Percentiles rank a stretch among this genome's conserved stretches.
These are phyloP conservation scores for Metschnikowia matae DNA, from an alignment of 805 yeast species.

Conservation along the genomic window DNA sequence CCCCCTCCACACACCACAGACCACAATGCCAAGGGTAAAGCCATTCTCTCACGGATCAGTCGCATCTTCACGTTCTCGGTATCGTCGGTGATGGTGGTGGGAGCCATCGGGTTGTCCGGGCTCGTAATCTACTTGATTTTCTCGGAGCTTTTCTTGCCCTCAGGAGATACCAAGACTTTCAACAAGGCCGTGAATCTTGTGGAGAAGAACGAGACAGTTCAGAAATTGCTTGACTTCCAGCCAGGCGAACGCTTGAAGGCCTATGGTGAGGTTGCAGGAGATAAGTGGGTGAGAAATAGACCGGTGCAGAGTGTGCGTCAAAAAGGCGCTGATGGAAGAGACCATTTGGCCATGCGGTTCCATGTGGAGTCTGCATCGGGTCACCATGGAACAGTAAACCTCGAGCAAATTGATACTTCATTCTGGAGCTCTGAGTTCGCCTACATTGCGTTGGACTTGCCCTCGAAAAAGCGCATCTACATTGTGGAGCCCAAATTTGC, in stretches of 20 bases:
- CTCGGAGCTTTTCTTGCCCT: conserved; percentile 79
- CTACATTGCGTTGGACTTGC: conserved; percentile 71
- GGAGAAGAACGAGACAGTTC: conserved; percentile 62
- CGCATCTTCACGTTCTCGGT: conserved; percentile 59
- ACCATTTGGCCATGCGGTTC: conserved; percentile 78
- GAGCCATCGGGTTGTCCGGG: conserved; percentile 64
- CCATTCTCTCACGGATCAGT: conserved; percentile 44
- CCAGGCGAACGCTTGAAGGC: conserved; percentile 68
- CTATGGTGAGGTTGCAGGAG: conserved; percentile 68
- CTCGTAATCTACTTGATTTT: conserved; percentile 70
- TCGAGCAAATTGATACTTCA: conserved; percentile 74
- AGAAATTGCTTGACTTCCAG: conserved; percentile 50
- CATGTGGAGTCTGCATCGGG: conserved; percentile 70
- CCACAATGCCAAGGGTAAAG: conserved; percentile 37
- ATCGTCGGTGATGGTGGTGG: conserved; percentile 59
- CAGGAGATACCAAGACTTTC: conserved; percentile 88
- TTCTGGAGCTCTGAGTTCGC: conserved; percentile 65
- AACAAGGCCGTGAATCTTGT: conserved; percentile 78
- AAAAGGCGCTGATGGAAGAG: conserved; percentile 71
- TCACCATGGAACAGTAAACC: conserved; percentile 64
- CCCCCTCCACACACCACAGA: conserved; percentile 35
- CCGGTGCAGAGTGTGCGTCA: conserved; percentile 70
- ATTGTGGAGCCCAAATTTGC: conserved; percentile 57
- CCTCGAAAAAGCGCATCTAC: conserved; percentile 64
- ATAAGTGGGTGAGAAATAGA: conserved; percentile 84